A percentile compares a stretch with the other conserved stretches of the same genome.
phyloP scores from a whole-genome alignment of 257 asterid genomes.

The Cordia subcordata region DNA sequence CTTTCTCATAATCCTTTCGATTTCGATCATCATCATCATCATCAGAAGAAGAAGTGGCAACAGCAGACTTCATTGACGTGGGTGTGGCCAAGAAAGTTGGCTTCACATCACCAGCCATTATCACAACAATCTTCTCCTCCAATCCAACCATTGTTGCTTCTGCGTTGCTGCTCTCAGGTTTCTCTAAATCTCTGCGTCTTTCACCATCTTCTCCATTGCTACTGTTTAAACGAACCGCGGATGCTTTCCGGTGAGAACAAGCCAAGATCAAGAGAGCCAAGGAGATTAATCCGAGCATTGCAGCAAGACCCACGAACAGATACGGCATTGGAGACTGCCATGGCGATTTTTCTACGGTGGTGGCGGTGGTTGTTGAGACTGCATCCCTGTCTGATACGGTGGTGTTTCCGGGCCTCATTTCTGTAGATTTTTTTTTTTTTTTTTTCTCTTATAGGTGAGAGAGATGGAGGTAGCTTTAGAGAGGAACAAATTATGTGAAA shows the following conservation, averaged over 20 bases:
- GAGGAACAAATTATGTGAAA: no score
- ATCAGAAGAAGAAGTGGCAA: slow-evolving; percentile 6
- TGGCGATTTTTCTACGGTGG: slow-evolving; percentile 38
- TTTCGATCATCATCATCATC: slow-evolving; percentile 11
- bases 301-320: slow-evolving; percentile 64
- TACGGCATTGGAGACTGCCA: slow-evolving; percentile 74
- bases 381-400: no score
- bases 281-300: slow-evolving; percentile 55
- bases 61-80: slow-evolving; percentile 8
- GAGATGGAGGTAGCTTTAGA: no score
- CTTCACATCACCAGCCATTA: slow-evolving; percentile 62
- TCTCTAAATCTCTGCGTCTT: slow-evolving; percentile 7
- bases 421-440: no score
- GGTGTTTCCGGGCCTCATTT: no score
- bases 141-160: slow-evolving; percentile 29
- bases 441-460: no score
- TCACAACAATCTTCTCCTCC: slow-evolving; percentile 57
- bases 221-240: slow-evolving; percentile 15
- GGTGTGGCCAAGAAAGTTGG: slow-evolving; percentile 63
- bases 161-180: slow-evolving; percentile 23
- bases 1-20: neutral
- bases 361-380: slow-evolving; percentile 44
- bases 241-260: slow-evolving; percentile 61
- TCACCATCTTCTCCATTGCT: slow-evolving; percentile 14
- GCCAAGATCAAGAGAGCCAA: slow-evolving; percentile 64